Evolutionary conservation across 108 stramenopile species (phyloP).

Genomic region (Nannochloropsis granulata): DNA sequence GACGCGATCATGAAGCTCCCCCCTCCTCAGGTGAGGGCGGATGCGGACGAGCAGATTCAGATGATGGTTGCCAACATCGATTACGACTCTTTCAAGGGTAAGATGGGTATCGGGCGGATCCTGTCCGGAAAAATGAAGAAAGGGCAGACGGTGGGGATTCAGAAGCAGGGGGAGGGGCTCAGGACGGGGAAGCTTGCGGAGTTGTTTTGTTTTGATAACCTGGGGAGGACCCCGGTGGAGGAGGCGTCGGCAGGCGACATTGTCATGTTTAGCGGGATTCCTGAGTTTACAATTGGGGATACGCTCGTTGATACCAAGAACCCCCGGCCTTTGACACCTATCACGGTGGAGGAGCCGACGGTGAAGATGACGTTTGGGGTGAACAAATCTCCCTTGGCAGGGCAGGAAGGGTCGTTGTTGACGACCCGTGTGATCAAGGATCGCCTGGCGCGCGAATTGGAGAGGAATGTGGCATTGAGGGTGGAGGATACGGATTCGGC

Average conservation of each 20-base stretch:
- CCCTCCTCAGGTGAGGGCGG: constrained; percentile 9
- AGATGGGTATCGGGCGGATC: constrained; percentile 89
- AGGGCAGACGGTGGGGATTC: constrained; percentile 35
- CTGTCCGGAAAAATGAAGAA: constrained; percentile 59
- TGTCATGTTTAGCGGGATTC: constrained; percentile 88
- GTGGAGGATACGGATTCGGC: constrained; percentile 81
- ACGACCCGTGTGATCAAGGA: constrained; percentile 92
- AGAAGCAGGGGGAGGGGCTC: constrained; percentile 44
- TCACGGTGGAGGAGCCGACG: constrained; percentile 93
- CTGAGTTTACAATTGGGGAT: constrained; percentile 79
- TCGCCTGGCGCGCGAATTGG: constrained; percentile 86
- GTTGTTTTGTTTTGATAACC: constrained; percentile 87
- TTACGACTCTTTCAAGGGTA: constrained; percentile 95
- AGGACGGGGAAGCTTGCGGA: constrained; percentile 32
- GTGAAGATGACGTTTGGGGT: constrained; percentile 97
- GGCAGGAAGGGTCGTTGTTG: constrained; percentile 89
- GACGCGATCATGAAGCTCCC: constrained; percentile 45
- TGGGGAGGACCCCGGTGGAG: constrained; percentile 72
- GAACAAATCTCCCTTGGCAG: constrained; percentile 96
- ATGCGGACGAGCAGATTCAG: constrained; percentile 37
- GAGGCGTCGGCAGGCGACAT: constrained; percentile 86
- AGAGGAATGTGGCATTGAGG: constrained; percentile 83
- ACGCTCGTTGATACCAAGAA: constrained; percentile 59
- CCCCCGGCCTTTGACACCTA: constrained; percentile 66
- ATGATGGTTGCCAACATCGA: constrained; percentile 84